Evolutionary conservation across 2,329 filamentous ascomycete species (phyloP), one percentile per base, ranked within the genome.

Genomic region (Colletotrichum australisinense): DNA sequence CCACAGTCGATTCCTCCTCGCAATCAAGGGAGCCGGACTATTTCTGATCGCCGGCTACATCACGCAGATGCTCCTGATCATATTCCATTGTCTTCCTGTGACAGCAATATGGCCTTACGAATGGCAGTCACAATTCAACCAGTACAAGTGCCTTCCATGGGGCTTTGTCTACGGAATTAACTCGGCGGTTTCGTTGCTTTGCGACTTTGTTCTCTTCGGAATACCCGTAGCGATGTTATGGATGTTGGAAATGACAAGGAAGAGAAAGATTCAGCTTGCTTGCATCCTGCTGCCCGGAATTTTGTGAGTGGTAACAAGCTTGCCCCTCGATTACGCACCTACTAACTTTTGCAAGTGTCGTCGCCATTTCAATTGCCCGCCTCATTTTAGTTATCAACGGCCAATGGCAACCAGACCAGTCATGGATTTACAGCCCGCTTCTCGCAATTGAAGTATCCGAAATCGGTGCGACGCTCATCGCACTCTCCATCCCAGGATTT

Each of bases 81-180:
- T 89, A 69, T 87, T 89, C 73, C 87, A 89, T 77, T 89, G 87
- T 71, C 77, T 76, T 1, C 87, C 87, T 0, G 85, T 88, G 0
- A 89, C 87, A 0, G 86, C 82, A 0, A 78, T 86, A 2, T 89
- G 87, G 87, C 87, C 87, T 0, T 89, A 89, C 66, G 81, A 78
- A 1, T 89, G 84, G 81, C 86, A 89, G 75, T 76, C 79, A 0
- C 81, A 81, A 11, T 79, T 76, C 11, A 78, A 78, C 1, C 73
- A 81, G 3, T 89, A 86, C 74, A 81, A 76, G 0, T 89, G 87
- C 74, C 72, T 89, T 49, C 79, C 83, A 19, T 89, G 87, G 87
- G 87, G 87, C 0, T 69, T 87, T 3, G 86, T 89, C 1, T 89
- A 89, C 74, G 84, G 84, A 11, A 84, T 87, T 24, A 89, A 88